Evolutionary conservation across 2,329 filamentous ascomycete genomes (phyloP).

Genomic region (Diaporthe capsici): DNA sequence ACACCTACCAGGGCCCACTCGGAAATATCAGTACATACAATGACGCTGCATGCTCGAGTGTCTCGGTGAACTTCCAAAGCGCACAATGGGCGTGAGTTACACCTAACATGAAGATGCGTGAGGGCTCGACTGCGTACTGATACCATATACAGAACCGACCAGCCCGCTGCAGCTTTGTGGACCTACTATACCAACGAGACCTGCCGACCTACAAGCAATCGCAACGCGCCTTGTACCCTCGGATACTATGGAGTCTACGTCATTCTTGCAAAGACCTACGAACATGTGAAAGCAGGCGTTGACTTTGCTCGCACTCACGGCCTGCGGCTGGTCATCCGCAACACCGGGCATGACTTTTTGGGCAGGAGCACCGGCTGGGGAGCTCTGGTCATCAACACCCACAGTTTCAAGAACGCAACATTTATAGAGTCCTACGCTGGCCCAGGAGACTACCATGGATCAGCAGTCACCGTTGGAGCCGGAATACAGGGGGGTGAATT

Average conservation of each 20-base stretch:
- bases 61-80: constrained; percentile 49
- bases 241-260: constrained; percentile 57
- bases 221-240: constrained; percentile 52
- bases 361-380: constrained; percentile 75
- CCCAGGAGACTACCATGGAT: constrained; percentile 59
- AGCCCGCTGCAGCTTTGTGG: constrained; percentile 52
- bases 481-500: constrained; percentile 64
- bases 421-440: constrained; percentile 54
- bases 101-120: accelerated
- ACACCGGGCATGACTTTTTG: constrained; percentile 70
- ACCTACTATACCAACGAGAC: constrained; percentile 61
- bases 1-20: constrained; percentile 55
- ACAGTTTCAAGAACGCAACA: constrained; percentile 60
- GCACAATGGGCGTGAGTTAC: constrained; percentile 55
- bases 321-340: constrained; percentile 67
- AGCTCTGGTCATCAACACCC: constrained; percentile 69
- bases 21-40: constrained; percentile 54
- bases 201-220: constrained; percentile 53
- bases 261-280: constrained; percentile 48
- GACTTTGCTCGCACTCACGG: constrained; percentile 60
- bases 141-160: constrained; percentile 39
- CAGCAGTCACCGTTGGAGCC: constrained; percentile 65
- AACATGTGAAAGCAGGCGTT: constrained; percentile 52
- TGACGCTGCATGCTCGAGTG: constrained; percentile 51
- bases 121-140: not conserved